These are phyloP conservation scores for Rugosomyces carneus DNA, from an alignment of 1,284 basidiomycete species.

Conservation along the genomic window DNA sequence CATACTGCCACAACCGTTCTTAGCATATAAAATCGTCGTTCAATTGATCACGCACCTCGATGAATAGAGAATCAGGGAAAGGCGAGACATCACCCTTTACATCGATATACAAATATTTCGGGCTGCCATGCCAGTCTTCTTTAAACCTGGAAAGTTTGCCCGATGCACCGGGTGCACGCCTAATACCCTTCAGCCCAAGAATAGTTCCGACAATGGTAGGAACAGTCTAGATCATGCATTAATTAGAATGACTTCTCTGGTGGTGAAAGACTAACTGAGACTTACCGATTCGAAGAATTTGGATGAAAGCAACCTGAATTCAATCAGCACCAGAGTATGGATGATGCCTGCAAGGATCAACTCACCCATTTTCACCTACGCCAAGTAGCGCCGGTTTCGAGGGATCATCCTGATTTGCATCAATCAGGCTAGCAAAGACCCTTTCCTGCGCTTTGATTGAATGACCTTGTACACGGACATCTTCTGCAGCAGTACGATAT, in stretches of 20 bases:
- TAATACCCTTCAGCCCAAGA: slow-evolving; percentile 41
- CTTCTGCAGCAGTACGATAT: slow-evolving; percentile 32
- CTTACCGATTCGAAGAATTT: slow-evolving; percentile 40
- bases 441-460: slow-evolving; percentile 28
- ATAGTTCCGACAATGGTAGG: slow-evolving; percentile 42
- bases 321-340: background rate
- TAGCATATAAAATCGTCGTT: background rate
- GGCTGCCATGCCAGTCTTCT: slow-evolving; percentile 27
- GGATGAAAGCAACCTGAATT: slow-evolving; percentile 33
- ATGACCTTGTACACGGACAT: slow-evolving; percentile 21
- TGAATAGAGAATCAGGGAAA: slow-evolving; percentile 34
- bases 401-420: slow-evolving; percentile 35
- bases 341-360: background rate
- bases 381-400: slow-evolving; percentile 26
- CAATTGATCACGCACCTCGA: slow-evolving; percentile 22
- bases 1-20: background rate
- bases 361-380: slow-evolving; percentile 35
- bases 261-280: background rate
- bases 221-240: slow-evolving; percentile 25
- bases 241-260: background rate
- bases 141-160: slow-evolving; percentile 39
- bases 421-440: slow-evolving; percentile 36
- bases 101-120: slow-evolving; percentile 29
- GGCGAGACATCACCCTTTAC: slow-evolving; percentile 28
- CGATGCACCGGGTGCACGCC: slow-evolving; percentile 37